Conservation (phyloP, 1,284 basidiomycete genomes). For the Melanopsichium pennsylvanicum region DNA sequence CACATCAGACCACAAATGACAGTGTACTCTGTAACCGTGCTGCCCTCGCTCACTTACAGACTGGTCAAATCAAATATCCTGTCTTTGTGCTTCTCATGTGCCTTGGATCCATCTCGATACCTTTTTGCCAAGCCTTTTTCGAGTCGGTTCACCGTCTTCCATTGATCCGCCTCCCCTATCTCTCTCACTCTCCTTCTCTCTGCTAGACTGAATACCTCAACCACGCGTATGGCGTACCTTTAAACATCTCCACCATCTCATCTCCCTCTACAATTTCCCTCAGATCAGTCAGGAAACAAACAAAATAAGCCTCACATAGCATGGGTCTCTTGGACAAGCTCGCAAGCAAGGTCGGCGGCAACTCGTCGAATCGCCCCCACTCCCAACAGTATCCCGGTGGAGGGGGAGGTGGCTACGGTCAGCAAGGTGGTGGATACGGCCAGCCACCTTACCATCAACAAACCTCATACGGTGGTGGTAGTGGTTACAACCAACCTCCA, state of each 20-base stretch:
- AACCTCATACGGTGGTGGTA: constrained; percentile 23
- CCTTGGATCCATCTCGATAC: not conserved
- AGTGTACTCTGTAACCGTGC: too few relatives aligned
- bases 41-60: not conserved
- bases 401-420: constrained; percentile 18
- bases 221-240: too few relatives aligned
- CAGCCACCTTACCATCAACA: constrained; percentile 26
- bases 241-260: too few relatives aligned
- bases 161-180: not conserved
- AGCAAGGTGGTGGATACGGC: too few relatives aligned
- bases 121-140: constrained; percentile 8
- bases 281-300: not conserved
- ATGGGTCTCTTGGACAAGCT: constrained; percentile 61
- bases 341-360: constrained; percentile 44
- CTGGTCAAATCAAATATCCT: constrained; percentile 2
- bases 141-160: not conserved
- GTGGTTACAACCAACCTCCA: constrained; percentile 7
- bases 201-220: too few relatives aligned
- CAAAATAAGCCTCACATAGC: not conserved
- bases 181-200: too few relatives aligned
- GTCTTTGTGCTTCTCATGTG: not conserved
- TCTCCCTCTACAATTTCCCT: not conserved
- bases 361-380: constrained; percentile 16
- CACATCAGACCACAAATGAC: too few relatives aligned
- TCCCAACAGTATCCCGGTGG: constrained; percentile 41